Evolutionary conservation across 257 asterid genomes (phyloP).

Genomic region (Catharanthus roseus): DNA sequence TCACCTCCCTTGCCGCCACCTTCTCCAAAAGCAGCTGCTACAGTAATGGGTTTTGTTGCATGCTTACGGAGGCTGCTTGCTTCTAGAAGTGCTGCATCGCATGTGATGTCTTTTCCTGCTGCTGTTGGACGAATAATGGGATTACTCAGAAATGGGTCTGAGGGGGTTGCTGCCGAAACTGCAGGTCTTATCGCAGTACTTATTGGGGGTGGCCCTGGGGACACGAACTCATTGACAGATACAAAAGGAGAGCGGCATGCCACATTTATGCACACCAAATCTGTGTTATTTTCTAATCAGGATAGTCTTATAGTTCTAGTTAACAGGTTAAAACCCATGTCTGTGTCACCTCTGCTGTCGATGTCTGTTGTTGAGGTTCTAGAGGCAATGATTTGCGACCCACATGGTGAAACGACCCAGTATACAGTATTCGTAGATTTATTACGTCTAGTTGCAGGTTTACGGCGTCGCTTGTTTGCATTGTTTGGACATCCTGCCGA

Average conservation of each 20-base stretch:
- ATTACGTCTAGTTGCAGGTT: constrained; percentile 92
- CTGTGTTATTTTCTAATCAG: constrained; percentile 81
- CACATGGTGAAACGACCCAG: constrained; percentile 93
- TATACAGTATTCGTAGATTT: constrained; percentile 89
- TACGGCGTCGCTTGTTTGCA: constrained; percentile 94
- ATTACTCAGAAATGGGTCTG: constrained; percentile 91
- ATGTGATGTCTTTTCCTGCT: constrained; percentile 98
- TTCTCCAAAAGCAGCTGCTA: constrained; percentile 99
- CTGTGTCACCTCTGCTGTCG: constrained; percentile 88
- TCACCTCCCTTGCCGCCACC: constrained; percentile 96
- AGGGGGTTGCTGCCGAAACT: constrained; percentile 90
- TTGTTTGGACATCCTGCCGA: constrained; percentile 97
- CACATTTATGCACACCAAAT: constrained; percentile 84
- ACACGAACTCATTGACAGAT: constrained; percentile 56
- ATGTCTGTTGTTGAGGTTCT: constrained; percentile 94
- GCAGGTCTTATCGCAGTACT: constrained; percentile 87
- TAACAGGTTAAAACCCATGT: constrained; percentile 81
- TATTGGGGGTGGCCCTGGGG: constrained; percentile 98
- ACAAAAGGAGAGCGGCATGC: constrained; percentile 96
- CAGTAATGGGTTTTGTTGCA: constrained; percentile 87
- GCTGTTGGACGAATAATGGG: constrained; percentile 98
- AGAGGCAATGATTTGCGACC: constrained; percentile 96
- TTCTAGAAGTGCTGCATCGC: constrained; percentile 94
- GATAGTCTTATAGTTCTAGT: constrained; percentile 72
- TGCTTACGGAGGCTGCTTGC: constrained; percentile 89